Evolutionary conservation across 2,329 filamentous ascomycete genomes (phyloP), one percentile per base, ranked within the genome.

Genomic region (Podosphaera xanthii): DNA sequence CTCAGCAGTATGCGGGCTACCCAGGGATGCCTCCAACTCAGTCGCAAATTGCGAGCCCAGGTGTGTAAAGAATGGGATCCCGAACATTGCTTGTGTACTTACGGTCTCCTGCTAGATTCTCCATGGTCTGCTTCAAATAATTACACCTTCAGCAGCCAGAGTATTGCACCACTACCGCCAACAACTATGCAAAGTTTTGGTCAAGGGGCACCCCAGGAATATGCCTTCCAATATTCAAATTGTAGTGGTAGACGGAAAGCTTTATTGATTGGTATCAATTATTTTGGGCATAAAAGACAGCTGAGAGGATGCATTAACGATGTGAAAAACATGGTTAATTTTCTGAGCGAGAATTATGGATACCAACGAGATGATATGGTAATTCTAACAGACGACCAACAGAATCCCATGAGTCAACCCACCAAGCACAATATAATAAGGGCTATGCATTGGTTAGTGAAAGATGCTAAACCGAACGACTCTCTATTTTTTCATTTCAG

Each of bases 321-420:
- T 70, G 91, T 96, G 50, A 87, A 90, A 72, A 96, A 96, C 74
- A 94, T 97, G 88, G 94, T 89, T 31, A 78, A 79, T 57, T 97
- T 95, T 69, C 75, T 97, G 60, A 87, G 87, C 63, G 82, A 90
- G 71, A 83, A 88, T 68, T 96, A 94, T 70, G 86, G 86, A 36
- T 97, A 97, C 71, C 89, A 88, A 72, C 77, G 89, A 60, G 91
- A 96, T 71, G 90, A 97, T 69, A 97, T 97, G 91, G 91, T 97
- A 30, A 83, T 92, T 62, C 77, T 97, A 69, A 96, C 91, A 46
- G 91, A 97, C 69, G 91, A 97, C 70, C 90, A 96, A 73, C 88
- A 95, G 70, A 95, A 95, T 66, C 87, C 88, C 34, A 94, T 96
- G 86, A 94, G 88, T 72, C 88, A 95, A 73, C 91, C 91, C 7